Base-by-base conservation (phyloP, 2,329 filamentous ascomycete species). In the Alternaria panax region DNA sequence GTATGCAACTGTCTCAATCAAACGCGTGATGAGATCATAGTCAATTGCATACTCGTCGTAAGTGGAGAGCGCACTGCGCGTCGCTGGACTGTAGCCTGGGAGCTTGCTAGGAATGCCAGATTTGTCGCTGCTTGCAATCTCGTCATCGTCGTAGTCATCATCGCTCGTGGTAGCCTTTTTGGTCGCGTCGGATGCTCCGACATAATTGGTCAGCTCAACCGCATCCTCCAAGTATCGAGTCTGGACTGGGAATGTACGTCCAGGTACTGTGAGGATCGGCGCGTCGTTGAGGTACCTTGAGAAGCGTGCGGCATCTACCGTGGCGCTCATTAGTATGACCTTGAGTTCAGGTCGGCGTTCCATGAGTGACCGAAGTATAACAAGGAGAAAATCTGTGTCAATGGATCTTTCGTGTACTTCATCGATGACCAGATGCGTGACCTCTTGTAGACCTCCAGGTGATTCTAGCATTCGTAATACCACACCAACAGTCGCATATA, bases 391-490 rank as follows among this genome's bases (percentile, higher is more conserved):
- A 76, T 99, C 95, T 57, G 93, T 97, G 75, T 99, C 95, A 68
- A 99, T 98, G 12, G 92, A 79, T 32, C 50, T 88, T 77, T 99
- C 95, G 74, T 99, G 95, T 2, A 98, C 94, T 79, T 99, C 95
- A 73, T 99, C 95, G n/a, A 99, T 88, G 45, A 99, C 88, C 60
- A 99, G 81, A 80, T 98, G 95, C 0, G 94, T 97, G 52, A 99
- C 89, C 64, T 97, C 94, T 57, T 88, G 86, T 42, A 99, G 86
- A 56, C 96, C 91, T 64, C 92, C 91, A 0, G 92, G 91, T 8
- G 90, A 90, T 77, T 99, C 95, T 14, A 99, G 84, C 94, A 99
- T 98, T 27, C 95, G 89, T 84, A 99, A 92, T n/a, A 99, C 92
- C 58, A 99, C 96, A 81, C 95, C 88, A 43, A 88, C 87, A 24